A percentile compares a stretch with the other conserved stretches of the same genome.
phyloP scores from a whole-genome alignment of 1,139 yeast species.

The Scheffersomyces stambukii region DNA sequence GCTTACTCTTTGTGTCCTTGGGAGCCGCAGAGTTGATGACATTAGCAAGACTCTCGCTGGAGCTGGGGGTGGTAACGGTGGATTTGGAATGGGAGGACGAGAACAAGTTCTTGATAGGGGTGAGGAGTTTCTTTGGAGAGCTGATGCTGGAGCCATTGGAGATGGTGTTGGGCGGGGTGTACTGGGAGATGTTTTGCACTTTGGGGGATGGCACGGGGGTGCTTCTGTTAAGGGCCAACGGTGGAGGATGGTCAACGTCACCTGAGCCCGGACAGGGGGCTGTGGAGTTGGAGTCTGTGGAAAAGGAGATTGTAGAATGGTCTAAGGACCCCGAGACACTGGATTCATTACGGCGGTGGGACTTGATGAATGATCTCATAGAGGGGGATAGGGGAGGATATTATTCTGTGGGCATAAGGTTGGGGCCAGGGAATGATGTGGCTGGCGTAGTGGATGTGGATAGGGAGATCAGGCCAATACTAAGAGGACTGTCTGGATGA shows the following conservation, averaged over 20 bases:
- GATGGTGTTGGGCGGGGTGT: slow-evolving; percentile 23
- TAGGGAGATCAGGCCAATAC: too few relatives aligned
- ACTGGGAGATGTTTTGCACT: slow-evolving; percentile 16
- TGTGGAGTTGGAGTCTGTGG: slow-evolving; percentile 2
- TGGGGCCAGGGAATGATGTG: too few relatives aligned
- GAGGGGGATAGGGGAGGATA: background rate
- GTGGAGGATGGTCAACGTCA: slow-evolving; percentile 4
- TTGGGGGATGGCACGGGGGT: slow-evolving; percentile 23
- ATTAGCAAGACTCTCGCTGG: slow-evolving; percentile 8
- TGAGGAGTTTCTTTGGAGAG: slow-evolving; percentile 41
- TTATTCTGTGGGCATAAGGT: too few relatives aligned
- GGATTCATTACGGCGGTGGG: slow-evolving; percentile 33
- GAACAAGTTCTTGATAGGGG: slow-evolving; percentile 42
- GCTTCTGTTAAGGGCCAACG: slow-evolving; percentile 4
- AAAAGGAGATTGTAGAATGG: slow-evolving; percentile 3
- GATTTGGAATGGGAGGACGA: slow-evolving; percentile 16
- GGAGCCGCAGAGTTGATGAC: slow-evolving; percentile 5
- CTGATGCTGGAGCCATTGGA: slow-evolving; percentile 17
- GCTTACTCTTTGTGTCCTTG: slow-evolving; percentile 4
- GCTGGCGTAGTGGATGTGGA: too few relatives aligned
- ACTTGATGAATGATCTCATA: slow-evolving; percentile 48
- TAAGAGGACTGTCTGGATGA: too few relatives aligned
- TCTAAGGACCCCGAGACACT: slow-evolving; percentile 10
- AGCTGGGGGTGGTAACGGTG: slow-evolving; percentile 9
- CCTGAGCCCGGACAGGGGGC: slow-evolving; percentile 3